Percentiles rank a stretch among this genome's conserved stretches.
Evolutionary conservation across 352 stramenopile genomes (phyloP).

Genomic region (Phytophthora hibernalis): DNA sequence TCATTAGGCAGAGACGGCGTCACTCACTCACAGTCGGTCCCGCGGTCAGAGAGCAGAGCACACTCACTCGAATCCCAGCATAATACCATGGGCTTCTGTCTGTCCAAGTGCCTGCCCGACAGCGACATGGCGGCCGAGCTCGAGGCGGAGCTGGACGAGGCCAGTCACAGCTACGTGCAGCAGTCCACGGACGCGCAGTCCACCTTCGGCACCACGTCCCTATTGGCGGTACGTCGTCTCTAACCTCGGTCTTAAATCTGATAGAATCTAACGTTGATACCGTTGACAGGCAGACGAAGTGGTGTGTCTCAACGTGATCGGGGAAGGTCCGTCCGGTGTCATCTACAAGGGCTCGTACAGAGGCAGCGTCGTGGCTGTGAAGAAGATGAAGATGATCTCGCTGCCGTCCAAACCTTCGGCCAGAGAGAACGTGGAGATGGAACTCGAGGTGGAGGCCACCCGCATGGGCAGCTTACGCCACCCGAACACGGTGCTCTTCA

Average conservation of each 20-base stretch:
- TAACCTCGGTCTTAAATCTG: background rate
- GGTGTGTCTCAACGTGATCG: slow-evolving; percentile 79
- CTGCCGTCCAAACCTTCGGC: slow-evolving; percentile 60
- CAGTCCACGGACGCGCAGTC: slow-evolving; percentile 47
- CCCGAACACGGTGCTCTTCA: slow-evolving; percentile 98
- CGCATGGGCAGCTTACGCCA: slow-evolving; percentile 94
- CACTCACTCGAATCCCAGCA: too few species aligned
- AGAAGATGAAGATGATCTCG: slow-evolving; percentile 88
- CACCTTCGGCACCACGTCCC: slow-evolving; percentile 75
- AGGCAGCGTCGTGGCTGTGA: slow-evolving; percentile 84
- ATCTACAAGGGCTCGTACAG: slow-evolving; percentile 90
- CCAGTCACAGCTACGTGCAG: slow-evolving; percentile 60
- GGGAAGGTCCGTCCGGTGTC: slow-evolving; percentile 78
- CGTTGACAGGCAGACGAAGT: slow-evolving; percentile 78
- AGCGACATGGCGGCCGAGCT: slow-evolving; percentile 88
- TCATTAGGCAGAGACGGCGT: slow-evolving; percentile 29
- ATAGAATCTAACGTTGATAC: background rate
- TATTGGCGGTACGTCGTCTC: slow-evolving; percentile 63
- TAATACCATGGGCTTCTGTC: slow-evolving; percentile 87
- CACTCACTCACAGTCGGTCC: slow-evolving; percentile 23
- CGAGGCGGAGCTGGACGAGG: slow-evolving; percentile 83
- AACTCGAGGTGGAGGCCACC: slow-evolving; percentile 82
- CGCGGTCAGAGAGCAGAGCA: slow-evolving; percentile 11
- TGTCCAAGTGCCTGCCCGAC: slow-evolving; percentile 85
- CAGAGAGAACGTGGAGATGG: slow-evolving; percentile 81